Conservation (phyloP, 179 eudicot genomes). For the Corrigiola litoralis region DNA sequence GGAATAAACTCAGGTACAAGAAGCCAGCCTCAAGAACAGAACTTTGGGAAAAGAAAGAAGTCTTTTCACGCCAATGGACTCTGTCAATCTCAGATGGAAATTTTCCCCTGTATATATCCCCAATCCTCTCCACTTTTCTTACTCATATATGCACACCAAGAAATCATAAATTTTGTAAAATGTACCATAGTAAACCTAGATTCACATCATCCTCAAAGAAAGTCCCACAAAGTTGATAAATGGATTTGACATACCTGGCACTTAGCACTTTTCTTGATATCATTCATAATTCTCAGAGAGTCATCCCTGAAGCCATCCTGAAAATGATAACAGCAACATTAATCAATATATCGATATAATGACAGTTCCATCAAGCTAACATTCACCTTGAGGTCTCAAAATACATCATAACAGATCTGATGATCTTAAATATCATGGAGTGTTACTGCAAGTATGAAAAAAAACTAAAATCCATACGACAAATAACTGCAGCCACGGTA, state of each 20-base stretch:
- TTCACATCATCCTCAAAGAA: too few species aligned
- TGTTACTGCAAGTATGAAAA: neutral
- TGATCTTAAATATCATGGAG: neutral
- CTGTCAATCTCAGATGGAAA: too few species aligned
- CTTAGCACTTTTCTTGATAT: conserved; percentile 49
- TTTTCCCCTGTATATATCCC: too few species aligned
- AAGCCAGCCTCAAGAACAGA: neutral
- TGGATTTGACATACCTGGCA: conserved; percentile 65
- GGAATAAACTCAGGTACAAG: neutral
- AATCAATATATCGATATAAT: neutral
- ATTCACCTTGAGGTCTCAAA: neutral
- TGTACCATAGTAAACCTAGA: too few species aligned
- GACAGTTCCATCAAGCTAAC: neutral
- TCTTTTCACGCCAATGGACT: too few species aligned
- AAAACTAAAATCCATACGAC: neutral
- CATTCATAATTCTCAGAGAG: conserved; percentile 77
- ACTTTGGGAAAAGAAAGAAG: neutral
- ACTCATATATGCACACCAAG: too few species aligned
- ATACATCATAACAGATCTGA: neutral
- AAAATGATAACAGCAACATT: conserved; percentile 5
- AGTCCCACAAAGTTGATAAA: neutral
- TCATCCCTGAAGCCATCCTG: conserved; percentile 92
- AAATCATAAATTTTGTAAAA: too few species aligned
- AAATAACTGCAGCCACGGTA: neutral
- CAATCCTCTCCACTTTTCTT: too few species aligned